Evolutionary conservation across 2,329 filamentous ascomycete genomes (phyloP), one percentile per base, ranked within the genome.

Genomic region (Botrytis medusae): DNA sequence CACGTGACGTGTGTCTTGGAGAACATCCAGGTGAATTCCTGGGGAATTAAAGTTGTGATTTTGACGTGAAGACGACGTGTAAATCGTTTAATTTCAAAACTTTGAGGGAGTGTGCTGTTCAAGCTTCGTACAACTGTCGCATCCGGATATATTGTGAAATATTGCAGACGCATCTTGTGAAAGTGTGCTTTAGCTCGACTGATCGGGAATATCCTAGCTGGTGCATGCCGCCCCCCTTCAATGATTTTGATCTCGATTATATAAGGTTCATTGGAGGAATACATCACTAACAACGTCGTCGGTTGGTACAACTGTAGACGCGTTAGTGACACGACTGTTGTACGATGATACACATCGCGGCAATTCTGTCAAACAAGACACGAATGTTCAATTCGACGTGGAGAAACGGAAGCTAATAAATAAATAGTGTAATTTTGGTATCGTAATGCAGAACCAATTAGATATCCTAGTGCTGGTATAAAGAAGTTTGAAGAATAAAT

Each of bases 341-440:
- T 25, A 40, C 64, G 46, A 67, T 40, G 32, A 40, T 68, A 68
- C 37, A 22, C n/a, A 22, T 57, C 34, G 65, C 65, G 65, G 48
- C 65, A 69, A 69, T 57, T 37, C 40, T 57, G 65, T 57, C 37
- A 69, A 57, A 57, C 65, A 69, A 12, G 37, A 57, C 65, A 42
- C 48, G 32, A n/a, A 69, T 8, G 18, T 44, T 69, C 40, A 42
- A 57, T 69, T 29, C 4, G 29, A 57, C 37, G 48, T 69, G 16
- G 34, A 68, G 22, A 4, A n/a, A 29, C 16, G 3, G 46, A 54
- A 57, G 25, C 16, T 68, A 32, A 57, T 29, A 29, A 68, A 42
- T 20, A 12, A 29, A 22, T 29, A 22, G 22, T 29, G 34, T 68
- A 37, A 57, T 40, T 57, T n/a, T 54, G n/a, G 48, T 40, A 9